Evolutionary conservation across 257 asterid species (phyloP).

Genomic region (Lycium ferocissimum): DNA sequence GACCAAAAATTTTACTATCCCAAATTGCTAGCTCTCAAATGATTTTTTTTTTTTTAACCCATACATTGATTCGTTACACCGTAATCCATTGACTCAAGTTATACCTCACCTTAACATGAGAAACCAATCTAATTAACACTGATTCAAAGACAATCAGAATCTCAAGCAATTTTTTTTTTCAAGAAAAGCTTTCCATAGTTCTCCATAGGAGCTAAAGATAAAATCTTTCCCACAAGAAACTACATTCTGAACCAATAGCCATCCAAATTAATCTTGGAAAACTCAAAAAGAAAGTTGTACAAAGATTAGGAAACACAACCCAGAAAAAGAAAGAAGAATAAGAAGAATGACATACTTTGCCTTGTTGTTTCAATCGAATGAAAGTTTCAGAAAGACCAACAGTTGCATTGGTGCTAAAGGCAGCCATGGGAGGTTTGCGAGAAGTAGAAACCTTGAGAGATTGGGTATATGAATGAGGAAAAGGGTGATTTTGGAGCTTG

Average conservation of each 20-base stretch:
- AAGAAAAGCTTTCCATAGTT: too few relatives aligned
- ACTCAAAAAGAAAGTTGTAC: background rate
- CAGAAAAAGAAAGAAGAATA: background rate
- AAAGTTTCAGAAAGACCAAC: constrained; percentile 73
- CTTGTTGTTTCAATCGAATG: constrained; percentile 59
- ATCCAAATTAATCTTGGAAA: too few relatives aligned
- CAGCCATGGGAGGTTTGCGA: constrained; percentile 54
- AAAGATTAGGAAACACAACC: background rate
- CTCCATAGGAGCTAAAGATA: background rate
- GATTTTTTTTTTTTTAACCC: too few relatives aligned
- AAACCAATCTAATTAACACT: too few relatives aligned
- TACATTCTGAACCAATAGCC: background rate
- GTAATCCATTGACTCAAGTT: too few relatives aligned
- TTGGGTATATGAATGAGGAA: constrained; percentile 23
- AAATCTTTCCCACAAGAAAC: background rate
- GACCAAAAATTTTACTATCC: too few relatives aligned
- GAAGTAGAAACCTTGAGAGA: constrained; percentile 37
- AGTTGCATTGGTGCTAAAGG: constrained; percentile 50
- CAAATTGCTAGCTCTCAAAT: too few relatives aligned
- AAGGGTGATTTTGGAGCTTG: constrained; percentile 37
- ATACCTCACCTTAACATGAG: too few relatives aligned
- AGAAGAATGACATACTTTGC: constrained; percentile 55
- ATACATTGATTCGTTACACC: too few relatives aligned
- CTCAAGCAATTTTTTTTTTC: too few relatives aligned
- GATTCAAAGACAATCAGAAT: too few relatives aligned